A percentile compares a stretch with the other conserved stretches of the same genome.
Conservation (phyloP, 1,284 basidiomycete genomes). For the Porogramme epimiltina region DNA sequence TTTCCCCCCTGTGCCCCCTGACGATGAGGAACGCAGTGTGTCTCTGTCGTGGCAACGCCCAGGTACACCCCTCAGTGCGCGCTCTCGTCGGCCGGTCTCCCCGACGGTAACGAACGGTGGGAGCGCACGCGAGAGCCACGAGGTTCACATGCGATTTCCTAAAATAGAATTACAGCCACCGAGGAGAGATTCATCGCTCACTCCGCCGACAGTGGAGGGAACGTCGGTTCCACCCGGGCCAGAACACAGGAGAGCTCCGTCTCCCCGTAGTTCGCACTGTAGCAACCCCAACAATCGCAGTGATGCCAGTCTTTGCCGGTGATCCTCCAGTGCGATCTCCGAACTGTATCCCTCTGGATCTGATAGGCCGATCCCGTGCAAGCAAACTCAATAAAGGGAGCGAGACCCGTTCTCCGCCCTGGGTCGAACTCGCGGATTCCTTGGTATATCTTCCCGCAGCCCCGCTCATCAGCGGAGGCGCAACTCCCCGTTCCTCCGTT, state of each 20-base stretch:
- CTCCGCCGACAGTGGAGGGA: constrained; percentile 19
- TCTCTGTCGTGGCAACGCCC: neutral
- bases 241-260: constrained; percentile 10
- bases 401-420: neutral
- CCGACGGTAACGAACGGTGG: constrained; percentile 18
- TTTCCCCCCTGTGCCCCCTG: too few species aligned
- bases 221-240: constrained; percentile 18
- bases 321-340: constrained; percentile 16
- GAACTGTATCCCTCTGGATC: constrained; percentile 11
- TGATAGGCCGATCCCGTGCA: constrained; percentile 13
- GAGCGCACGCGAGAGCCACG: constrained; percentile 25
- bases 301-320: constrained; percentile 19
- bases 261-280: constrained; percentile 21
- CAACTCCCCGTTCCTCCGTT: constrained; percentile 9
- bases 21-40: too few species aligned
- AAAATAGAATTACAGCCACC: constrained; percentile 18
- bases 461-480: constrained; percentile 5
- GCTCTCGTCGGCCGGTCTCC: constrained; percentile 13
- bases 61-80: neutral
- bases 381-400: constrained; percentile 17
- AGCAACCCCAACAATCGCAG: constrained; percentile 10
- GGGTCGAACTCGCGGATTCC: constrained; percentile 12
- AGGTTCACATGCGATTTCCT: constrained; percentile 16
- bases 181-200: constrained; percentile 12
- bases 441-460: constrained; percentile 10